phyloP scores from a whole-genome alignment of 495 filamentous ascomycete species.

The Tuber borchii region DNA sequence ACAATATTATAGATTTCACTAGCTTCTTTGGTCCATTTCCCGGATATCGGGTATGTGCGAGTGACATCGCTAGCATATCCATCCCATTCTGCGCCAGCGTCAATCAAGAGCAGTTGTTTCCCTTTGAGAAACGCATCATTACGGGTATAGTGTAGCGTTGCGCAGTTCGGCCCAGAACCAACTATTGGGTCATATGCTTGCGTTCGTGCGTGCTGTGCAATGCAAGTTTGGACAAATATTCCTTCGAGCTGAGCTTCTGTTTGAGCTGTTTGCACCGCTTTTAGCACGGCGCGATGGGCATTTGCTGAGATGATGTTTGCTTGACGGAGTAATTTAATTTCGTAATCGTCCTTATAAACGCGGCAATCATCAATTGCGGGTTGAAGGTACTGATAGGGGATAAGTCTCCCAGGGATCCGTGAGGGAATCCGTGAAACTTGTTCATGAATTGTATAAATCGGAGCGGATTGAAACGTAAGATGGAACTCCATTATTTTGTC shows the following conservation, averaged over 20 bases:
- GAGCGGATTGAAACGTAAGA: conserved; percentile 19
- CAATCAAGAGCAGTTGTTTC: conserved; percentile 67
- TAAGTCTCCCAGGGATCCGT: conserved; percentile 19
- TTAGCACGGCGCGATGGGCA: conserved; percentile 65
- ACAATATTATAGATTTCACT: conserved; percentile 68
- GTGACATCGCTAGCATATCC: conserved; percentile 92
- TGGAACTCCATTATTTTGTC: conserved; percentile 28
- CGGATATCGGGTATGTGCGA: conserved; percentile 69
- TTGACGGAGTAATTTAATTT: conserved; percentile 67
- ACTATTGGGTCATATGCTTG: conserved; percentile 88
- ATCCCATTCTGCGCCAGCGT: conserved; percentile 77
- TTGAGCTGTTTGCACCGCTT: conserved; percentile 52
- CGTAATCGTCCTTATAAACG: conserved; percentile 71
- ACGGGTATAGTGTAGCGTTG: conserved; percentile 73
- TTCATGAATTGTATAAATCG: conserved; percentile 38
- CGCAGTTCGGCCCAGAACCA: conserved; percentile 68
- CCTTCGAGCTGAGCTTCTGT: conserved; percentile 83
- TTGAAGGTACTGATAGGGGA: conserved; percentile 49
- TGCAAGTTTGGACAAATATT: conserved; percentile 63
- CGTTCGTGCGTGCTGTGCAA: conserved; percentile 60
- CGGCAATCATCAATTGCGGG: conserved; percentile 66
- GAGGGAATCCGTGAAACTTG: conserved; percentile 31
- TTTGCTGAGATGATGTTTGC: conserved; percentile 69
- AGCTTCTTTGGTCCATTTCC: conserved; percentile 59
- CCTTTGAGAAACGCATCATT: conserved; percentile 66